Evolutionary conservation across 208 protist genomes (phyloP).

Genomic region (Leishmania gerbilli): DNA sequence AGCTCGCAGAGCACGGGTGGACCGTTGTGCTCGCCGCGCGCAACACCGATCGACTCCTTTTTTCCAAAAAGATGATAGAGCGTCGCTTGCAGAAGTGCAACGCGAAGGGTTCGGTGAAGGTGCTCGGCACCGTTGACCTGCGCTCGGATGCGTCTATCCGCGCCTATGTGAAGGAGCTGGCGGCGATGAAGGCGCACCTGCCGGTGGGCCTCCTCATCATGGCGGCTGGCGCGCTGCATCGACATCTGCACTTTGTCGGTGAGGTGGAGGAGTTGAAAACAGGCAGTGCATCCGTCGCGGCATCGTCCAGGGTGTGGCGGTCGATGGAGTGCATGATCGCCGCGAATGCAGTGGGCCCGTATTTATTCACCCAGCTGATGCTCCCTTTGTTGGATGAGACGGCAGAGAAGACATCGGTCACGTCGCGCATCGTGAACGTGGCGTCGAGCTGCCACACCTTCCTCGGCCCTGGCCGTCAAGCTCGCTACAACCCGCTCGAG

Average conservation of each 20-base stretch:
- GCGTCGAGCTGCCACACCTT: constrained; percentile 88
- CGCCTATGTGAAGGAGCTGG: constrained; percentile 48
- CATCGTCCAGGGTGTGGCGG: constrained; percentile 31
- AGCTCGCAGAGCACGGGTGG: constrained; percentile 75
- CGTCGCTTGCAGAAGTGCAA: constrained; percentile 17
- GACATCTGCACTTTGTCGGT: constrained; percentile 42
- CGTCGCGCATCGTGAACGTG: constrained; percentile 85
- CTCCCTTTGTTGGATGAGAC: constrained; percentile 69
- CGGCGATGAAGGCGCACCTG: constrained; percentile 35
- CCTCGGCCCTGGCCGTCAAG: constrained; percentile 42
- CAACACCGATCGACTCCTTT: constrained; percentile 55
- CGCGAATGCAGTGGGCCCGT: constrained; percentile 81
- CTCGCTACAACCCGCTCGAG: constrained; percentile 43
- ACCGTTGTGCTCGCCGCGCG: constrained; percentile 75
- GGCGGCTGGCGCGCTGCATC: constrained; percentile 75
- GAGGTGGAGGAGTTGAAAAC: constrained; percentile 16
- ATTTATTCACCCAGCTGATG: constrained; percentile 76
- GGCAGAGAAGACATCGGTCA: constrained; percentile 49
- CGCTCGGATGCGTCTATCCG: constrained; percentile 68
- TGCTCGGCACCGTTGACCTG: constrained; percentile 77
- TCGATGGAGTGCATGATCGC: constrained; percentile 76
- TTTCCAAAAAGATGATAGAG: constrained; percentile 49
- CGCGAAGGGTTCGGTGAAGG: constrained; percentile 37
- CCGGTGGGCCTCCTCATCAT: constrained; percentile 76
- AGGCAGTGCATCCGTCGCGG: constrained; percentile 10